These are phyloP conservation scores for Trichoderma polysporum DNA, from an alignment of 2,329 filamentous ascomycete species.

Conservation along the genomic window DNA sequence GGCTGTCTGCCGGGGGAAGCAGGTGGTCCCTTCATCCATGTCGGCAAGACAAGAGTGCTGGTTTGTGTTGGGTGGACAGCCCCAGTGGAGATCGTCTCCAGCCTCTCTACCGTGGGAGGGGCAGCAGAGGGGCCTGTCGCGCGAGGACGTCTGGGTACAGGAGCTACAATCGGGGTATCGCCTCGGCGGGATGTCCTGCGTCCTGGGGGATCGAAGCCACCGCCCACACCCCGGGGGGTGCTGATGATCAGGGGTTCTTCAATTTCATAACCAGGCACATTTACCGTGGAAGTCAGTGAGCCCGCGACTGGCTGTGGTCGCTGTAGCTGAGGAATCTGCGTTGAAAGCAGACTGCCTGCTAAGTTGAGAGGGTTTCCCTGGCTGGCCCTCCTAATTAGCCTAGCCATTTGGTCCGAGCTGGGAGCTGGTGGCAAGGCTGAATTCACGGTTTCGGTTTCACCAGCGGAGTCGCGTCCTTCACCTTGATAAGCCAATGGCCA, in stretches of 20 bases:
- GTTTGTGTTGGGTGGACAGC: constrained; percentile 23
- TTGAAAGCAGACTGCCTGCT: constrained; percentile 42
- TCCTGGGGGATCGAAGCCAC: constrained; percentile 50
- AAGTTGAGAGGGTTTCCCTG: constrained; percentile 42
- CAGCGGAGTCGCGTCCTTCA: constrained; percentile 19
- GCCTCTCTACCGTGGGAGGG: constrained; percentile 51
- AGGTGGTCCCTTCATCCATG: constrained; percentile 40
- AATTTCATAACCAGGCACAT: constrained; percentile 27
- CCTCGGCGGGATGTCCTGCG: constrained; percentile 35
- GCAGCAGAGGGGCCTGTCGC: constrained; percentile 33
- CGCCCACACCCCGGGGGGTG: constrained; percentile 55
- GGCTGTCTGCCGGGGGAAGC: constrained; percentile 37
- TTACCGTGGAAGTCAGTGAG: background rate
- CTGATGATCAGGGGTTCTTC: constrained; percentile 62
- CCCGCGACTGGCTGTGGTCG: constrained; percentile 6
- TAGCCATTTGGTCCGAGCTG: constrained; percentile 41
- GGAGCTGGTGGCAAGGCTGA: constrained; percentile 41
- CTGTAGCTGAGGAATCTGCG: background rate
- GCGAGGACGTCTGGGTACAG: constrained; percentile 52
- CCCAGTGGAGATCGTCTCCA: constrained; percentile 56
- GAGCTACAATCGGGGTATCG: constrained; percentile 52
- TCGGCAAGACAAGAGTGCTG: constrained; percentile 30
- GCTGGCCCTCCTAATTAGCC: constrained; percentile 39
- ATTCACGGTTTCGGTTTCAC: background rate
- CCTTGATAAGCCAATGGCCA: constrained; percentile 45